Evolutionary conservation across 2,329 filamentous ascomycete species (phyloP).

Genomic region (Claviceps sp.): DNA sequence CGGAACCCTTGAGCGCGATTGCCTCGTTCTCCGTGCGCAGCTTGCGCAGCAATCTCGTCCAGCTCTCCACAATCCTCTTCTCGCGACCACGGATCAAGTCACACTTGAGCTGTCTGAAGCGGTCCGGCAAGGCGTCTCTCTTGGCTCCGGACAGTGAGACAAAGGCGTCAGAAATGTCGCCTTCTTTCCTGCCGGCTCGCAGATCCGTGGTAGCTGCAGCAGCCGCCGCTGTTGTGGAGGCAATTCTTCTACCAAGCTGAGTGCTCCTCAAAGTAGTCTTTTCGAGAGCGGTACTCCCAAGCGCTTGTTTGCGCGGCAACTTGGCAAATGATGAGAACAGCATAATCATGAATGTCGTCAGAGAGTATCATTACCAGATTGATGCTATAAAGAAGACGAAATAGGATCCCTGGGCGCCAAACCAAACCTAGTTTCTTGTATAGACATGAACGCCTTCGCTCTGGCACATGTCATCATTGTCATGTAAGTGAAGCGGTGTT

Average conservation of each 20-base stretch:
- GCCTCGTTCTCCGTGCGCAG: constrained; percentile 33
- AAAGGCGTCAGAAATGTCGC: constrained; percentile 50
- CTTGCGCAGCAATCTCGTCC: constrained; percentile 32
- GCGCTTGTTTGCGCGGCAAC: constrained; percentile 3
- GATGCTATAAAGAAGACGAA: too few relatives aligned
- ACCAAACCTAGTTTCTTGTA: too few relatives aligned
- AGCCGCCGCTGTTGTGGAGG: background rate
- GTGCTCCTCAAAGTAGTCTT: too few relatives aligned
- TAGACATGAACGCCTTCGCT: background rate
- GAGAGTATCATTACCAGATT: background rate
- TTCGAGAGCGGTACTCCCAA: background rate
- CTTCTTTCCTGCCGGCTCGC: constrained; percentile 33
- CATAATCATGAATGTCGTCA: constrained; percentile 1
- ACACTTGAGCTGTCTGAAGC: constrained; percentile 44
- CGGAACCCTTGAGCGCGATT: constrained; percentile 30
- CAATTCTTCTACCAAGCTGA: background rate
- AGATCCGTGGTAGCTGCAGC: background rate
- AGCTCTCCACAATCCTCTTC: constrained; percentile 30
- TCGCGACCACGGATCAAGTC: constrained; percentile 37
- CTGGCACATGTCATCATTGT: background rate
- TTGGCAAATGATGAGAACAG: constrained; percentile 6
- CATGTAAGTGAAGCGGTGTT: background rate
- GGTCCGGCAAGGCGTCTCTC: constrained; percentile 34
- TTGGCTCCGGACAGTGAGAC: constrained; percentile 40
- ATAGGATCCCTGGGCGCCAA: too few relatives aligned